Percentiles rank a stretch among this genome's conserved stretches.
These are phyloP conservation scores for Rhynchosporium secalis DNA, from an alignment of 2,329 filamentous ascomycete species.

Conservation along the genomic window DNA sequence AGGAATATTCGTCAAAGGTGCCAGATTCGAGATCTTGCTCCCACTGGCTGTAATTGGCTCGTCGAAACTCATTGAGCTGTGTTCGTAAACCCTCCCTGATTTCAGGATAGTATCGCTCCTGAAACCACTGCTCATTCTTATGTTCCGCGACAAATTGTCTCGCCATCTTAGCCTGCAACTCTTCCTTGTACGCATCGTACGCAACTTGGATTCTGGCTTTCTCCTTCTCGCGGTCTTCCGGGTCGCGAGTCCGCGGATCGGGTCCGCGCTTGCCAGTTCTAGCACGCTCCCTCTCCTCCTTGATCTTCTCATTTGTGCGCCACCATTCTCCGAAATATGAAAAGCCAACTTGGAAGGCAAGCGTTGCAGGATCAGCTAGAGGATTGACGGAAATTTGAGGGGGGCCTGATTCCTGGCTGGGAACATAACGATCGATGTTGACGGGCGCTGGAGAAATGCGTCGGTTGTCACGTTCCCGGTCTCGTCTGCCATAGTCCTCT, in stretches of 20 bases:
- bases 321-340: conserved; percentile 88
- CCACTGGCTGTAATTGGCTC: conserved; percentile 81
- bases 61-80: conserved; percentile 78
- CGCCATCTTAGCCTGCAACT: conserved; percentile 76
- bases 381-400: conserved; percentile 61
- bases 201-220: conserved; percentile 73
- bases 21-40: conserved; percentile 82
- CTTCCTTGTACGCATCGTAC: conserved; percentile 68
- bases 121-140: conserved; percentile 97
- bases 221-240: conserved; percentile 77
- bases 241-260: conserved; percentile 60
- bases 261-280: conserved; percentile 69
- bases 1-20: conserved; percentile 88
- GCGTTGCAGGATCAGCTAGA: conserved; percentile 67
- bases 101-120: conserved; percentile 86
- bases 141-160: conserved; percentile 87
- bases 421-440: conserved; percentile 83
- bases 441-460: conserved; percentile 60
- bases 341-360: conserved; percentile 80
- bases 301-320: conserved; percentile 78
- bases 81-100: conserved; percentile 72
- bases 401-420: conserved; percentile 61
- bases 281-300: conserved; percentile 73
- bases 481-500: conserved; percentile 63
- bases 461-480: conserved; percentile 60